Conservation (phyloP, 106 monocot species). For the Dendrobium nobile region DNA sequence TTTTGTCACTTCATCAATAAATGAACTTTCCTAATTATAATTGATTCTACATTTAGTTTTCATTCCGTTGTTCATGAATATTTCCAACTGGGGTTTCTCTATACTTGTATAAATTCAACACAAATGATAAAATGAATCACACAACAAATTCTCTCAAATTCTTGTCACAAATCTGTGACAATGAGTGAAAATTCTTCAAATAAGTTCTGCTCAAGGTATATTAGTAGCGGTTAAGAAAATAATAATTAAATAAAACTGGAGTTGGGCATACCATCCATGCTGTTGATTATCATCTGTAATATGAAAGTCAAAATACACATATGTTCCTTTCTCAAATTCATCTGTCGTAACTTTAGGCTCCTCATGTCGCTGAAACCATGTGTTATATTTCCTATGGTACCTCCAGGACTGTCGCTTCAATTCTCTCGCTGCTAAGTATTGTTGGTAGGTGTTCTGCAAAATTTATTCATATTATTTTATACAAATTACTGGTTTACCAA, state of each 20-base stretch:
- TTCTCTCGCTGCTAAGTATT: conserved; percentile 90
- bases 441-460: conserved; percentile 92
- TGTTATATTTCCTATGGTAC: conserved; percentile 86
- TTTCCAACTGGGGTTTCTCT: too few relatives aligned
- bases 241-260: neutral
- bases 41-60: too few relatives aligned
- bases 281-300: conserved; percentile 66
- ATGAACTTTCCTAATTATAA: too few relatives aligned
- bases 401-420: conserved; percentile 95
- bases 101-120: too few relatives aligned
- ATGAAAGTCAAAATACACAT: conserved; percentile 99
- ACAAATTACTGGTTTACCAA: neutral
- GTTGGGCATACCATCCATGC: conserved; percentile 73
- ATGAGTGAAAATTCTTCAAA: too few relatives aligned
- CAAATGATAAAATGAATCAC: too few relatives aligned
- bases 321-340: conserved; percentile 90
- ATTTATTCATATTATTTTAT: neutral
- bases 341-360: conserved; percentile 92
- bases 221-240: neutral
- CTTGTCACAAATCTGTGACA: too few relatives aligned
- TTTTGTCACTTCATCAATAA: too few relatives aligned
- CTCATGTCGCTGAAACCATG: conserved; percentile 99
- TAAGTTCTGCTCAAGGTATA: too few relatives aligned
- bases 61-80: too few relatives aligned
- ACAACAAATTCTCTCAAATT: too few relatives aligned